A percentile compares a stretch with the other conserved stretches of the same genome.
These are phyloP conservation scores for Spizellomyces sp. DNA, from an alignment of 192 early-diverging fungal species.

Conservation along the genomic window DNA sequence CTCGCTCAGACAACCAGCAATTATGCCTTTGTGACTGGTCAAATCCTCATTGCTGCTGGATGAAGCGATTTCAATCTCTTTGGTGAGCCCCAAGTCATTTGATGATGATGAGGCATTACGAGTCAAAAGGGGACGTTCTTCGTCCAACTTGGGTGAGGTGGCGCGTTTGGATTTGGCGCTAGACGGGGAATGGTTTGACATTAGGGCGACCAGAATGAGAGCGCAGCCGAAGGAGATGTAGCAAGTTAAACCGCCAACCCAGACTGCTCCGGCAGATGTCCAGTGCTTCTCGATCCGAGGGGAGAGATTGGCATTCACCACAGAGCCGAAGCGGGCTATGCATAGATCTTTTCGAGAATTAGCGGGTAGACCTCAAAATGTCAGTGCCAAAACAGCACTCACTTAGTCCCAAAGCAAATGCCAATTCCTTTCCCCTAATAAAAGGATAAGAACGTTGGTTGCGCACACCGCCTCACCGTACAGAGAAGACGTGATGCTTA, in stretches of 20 bases:
- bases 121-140: conserved; percentile 11
- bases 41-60: conserved; percentile 1
- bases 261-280: conserved; percentile 42
- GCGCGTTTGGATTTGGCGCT: neutral
- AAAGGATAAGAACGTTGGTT: conserved; percentile 7
- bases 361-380: neutral
- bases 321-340: conserved; percentile 55
- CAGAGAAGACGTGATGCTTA: neutral
- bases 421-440: conserved; percentile 43
- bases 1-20: neutral
- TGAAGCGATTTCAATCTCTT: neutral
- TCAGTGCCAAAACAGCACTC: neutral
- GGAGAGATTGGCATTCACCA: conserved; percentile 54
- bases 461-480: conserved; percentile 9
- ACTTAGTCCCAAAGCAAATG: conserved; percentile 59
- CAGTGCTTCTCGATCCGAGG: conserved; percentile 46
- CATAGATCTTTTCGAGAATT: conserved; percentile 42
- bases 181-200: conserved; percentile 33
- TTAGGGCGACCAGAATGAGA: conserved; percentile 36
- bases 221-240: conserved; percentile 47
- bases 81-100: neutral
- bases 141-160: conserved; percentile 11
- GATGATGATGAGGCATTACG: too few relatives aligned
- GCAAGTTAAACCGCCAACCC: conserved; percentile 49
- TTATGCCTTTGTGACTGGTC: too few relatives aligned